These are phyloP conservation scores for Sonneratia caseolaris DNA, from an alignment of 345 rosid genomes.

Conservation along the genomic window DNA sequence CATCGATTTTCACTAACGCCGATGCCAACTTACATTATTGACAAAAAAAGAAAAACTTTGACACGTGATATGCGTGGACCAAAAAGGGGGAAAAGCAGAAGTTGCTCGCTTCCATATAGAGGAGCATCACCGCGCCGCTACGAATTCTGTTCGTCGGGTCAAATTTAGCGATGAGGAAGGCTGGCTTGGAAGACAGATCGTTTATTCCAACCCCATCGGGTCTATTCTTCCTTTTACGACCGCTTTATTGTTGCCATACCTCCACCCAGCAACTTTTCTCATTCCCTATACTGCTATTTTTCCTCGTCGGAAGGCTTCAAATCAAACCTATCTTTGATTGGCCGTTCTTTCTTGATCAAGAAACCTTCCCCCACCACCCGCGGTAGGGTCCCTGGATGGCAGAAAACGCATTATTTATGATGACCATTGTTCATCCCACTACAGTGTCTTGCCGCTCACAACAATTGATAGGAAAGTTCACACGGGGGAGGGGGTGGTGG, in stretches of 20 bases:
- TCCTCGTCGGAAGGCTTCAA: not conserved
- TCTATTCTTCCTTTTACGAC: no score
- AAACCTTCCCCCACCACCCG: not conserved
- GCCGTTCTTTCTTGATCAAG: not conserved
- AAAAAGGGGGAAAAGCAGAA: no score
- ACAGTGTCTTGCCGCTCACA: not conserved
- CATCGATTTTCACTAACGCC: not conserved
- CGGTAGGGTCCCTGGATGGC: not conserved
- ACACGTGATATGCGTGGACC: not conserved
- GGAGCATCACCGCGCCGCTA: no score
- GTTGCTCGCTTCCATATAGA: no score
- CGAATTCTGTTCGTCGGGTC: no score
- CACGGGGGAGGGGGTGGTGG: no score
- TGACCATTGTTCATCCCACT: not conserved
- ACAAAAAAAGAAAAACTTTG: not conserved
- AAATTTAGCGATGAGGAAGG: no score
- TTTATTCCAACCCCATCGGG: no score
- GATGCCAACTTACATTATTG: not conserved
- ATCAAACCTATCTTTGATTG: not conserved
- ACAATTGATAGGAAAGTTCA: no score
- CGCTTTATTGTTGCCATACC: no score
- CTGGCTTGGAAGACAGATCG: no score
- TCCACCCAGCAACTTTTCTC: not conserved
- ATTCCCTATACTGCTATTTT: not conserved
- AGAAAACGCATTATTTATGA: not conserved